Conservation (phyloP, 2,329 filamentous ascomycete species). For the Fusarium sulawesiense region DNA sequence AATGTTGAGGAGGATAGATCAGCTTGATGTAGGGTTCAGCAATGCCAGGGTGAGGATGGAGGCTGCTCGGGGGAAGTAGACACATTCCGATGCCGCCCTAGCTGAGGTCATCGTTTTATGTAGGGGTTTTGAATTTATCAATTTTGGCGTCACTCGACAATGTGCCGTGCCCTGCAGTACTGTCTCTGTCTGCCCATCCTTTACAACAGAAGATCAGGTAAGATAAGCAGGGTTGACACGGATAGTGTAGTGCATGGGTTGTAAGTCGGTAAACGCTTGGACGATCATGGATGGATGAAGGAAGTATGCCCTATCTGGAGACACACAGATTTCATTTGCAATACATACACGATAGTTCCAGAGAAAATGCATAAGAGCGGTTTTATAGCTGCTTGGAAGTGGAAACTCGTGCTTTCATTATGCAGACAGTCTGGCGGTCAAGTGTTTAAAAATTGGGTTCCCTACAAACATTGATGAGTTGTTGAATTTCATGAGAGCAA, state of each 20-base stretch:
- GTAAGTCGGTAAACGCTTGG: background rate
- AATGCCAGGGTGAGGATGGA: constrained; percentile 5
- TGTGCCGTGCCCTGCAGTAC: background rate
- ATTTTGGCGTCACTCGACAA: constrained; percentile 4
- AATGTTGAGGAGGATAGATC: constrained; percentile 25
- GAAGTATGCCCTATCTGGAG: constrained; percentile 21
- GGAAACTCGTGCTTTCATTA: background rate
- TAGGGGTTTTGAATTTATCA: background rate
- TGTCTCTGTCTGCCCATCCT: background rate
- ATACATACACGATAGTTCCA: background rate
- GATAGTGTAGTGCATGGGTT: constrained; percentile 6
- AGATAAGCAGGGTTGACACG: constrained; percentile 17
- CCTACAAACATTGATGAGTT: background rate
- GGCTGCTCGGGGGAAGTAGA: background rate
- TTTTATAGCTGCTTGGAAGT: background rate
- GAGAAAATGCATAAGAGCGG: background rate
- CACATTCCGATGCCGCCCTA: constrained; percentile 22
- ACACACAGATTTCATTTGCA: constrained; percentile 5
- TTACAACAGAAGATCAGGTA: background rate
- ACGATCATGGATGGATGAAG: constrained; percentile 4
- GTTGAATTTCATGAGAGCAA: background rate
- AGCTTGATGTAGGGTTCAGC: constrained; percentile 10
- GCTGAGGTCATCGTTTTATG: constrained; percentile 22
- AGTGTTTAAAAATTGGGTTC: background rate
- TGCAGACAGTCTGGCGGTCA: background rate